These are phyloP conservation scores for Achaetomium macrosporum DNA, from an alignment of 2,329 filamentous ascomycete species.

Conservation along the genomic window DNA sequence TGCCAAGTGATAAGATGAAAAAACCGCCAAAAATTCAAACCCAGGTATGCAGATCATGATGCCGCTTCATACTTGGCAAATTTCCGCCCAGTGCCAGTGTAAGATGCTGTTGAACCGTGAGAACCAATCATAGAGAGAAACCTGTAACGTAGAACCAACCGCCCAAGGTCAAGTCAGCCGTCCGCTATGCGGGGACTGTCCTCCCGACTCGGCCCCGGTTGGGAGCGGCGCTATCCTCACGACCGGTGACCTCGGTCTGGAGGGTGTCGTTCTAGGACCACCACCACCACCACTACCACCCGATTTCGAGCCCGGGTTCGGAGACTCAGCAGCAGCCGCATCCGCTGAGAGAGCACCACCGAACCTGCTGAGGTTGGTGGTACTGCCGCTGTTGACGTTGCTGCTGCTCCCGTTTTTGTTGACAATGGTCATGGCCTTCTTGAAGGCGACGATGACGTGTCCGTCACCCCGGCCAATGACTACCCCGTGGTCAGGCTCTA, in stretches of 20 bases:
- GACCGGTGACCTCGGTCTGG: slow-evolving; percentile 10
- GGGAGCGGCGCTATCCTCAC: slow-evolving; percentile 19
- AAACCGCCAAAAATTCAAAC: too few species aligned
- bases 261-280: not conserved
- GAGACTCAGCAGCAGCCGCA: not conserved
- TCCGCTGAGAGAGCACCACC: not conserved
- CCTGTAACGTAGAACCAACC: too few species aligned
- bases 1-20: too few species aligned
- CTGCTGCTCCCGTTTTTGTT: not conserved
- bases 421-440: slow-evolving; percentile 24
- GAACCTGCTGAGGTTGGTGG: not conserved
- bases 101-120: too few species aligned
- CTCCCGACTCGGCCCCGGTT: not conserved
- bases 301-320: not conserved
- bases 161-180: too few species aligned
- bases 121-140: too few species aligned
- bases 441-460: slow-evolving; percentile 36
- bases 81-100: too few species aligned
- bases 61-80: too few species aligned
- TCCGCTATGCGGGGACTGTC: too few species aligned
- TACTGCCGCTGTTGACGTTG: not conserved
- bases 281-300: too few species aligned
- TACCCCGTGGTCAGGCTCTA: slow-evolving; percentile 30
- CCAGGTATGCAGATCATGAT: too few species aligned
- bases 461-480: slow-evolving; percentile 35